These are phyloP conservation scores for Trichoderma breve DNA, from an alignment of 2,329 filamentous ascomycete species.

Conservation along the genomic window DNA sequence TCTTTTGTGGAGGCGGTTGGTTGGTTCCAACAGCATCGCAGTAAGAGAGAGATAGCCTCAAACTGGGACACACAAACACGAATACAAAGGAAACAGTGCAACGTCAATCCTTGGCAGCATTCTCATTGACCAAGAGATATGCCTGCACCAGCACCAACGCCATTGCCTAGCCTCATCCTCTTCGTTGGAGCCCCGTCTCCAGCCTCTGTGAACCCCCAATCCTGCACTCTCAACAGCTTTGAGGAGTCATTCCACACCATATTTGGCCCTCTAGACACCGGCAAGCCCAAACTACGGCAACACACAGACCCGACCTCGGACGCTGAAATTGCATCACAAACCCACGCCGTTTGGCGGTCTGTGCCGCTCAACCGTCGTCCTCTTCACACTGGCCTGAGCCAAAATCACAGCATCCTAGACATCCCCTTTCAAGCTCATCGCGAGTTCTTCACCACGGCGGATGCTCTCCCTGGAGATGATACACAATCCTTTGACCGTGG, in stretches of 20 bases:
- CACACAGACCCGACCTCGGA: not conserved
- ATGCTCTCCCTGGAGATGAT: constrained; percentile 33
- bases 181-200: constrained; percentile 37
- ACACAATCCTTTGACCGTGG: constrained; percentile 25
- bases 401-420: constrained; percentile 40
- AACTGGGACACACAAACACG: not conserved
- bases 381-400: constrained; percentile 53
- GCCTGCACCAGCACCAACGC: not conserved
- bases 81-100: not conserved
- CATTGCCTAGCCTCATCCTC: constrained; percentile 35
- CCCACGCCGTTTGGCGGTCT: constrained; percentile 53
- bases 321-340: not conserved
- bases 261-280: constrained; percentile 22
- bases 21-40: not conserved
- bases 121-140: not conserved
- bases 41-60: not conserved
- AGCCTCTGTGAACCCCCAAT: constrained; percentile 29
- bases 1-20: not conserved
- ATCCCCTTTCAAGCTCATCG: constrained; percentile 32
- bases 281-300: not conserved
- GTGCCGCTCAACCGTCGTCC: constrained; percentile 48
- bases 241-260: constrained; percentile 29
- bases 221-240: constrained; percentile 33
- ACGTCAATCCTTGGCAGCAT: not conserved
- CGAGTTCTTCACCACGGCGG: constrained; percentile 50